phyloP scores from a whole-genome alignment of 345 rosid genomes.

The Lumnitzera littorea region DNA sequence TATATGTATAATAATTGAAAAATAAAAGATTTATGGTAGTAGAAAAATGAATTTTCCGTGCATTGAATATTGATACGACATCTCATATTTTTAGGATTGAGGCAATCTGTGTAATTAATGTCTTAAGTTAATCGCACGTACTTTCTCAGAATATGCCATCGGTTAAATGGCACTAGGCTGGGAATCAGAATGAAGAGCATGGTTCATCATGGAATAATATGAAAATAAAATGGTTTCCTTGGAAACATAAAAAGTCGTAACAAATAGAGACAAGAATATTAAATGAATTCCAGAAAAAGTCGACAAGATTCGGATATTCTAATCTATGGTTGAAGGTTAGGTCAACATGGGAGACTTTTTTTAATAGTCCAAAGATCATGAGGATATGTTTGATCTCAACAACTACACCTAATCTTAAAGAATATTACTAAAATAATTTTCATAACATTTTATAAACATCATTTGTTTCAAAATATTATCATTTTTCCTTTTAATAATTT shows the following conservation, averaged over 20 bases:
- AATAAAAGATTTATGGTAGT: too few relatives aligned
- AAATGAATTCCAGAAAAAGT: conserved; percentile 10
- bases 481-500: not conserved
- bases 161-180: too few relatives aligned
- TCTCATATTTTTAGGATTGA: too few relatives aligned
- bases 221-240: too few relatives aligned
- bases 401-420: conserved; percentile 9
- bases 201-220: too few relatives aligned
- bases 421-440: not conserved
- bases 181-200: too few relatives aligned
- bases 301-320: conserved; percentile 33
- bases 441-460: not conserved
- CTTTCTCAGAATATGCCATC: too few relatives aligned
- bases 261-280: not conserved
- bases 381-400: conserved; percentile 26
- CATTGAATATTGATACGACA: too few relatives aligned
- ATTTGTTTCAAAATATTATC: not conserved
- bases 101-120: too few relatives aligned
- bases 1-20: too few relatives aligned
- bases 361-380: conserved; percentile 5
- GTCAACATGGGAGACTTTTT: conserved; percentile 15
- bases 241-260: not conserved
- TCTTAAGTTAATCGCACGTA: too few relatives aligned
- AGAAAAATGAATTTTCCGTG: too few relatives aligned
- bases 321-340: conserved; percentile 30